A percentile compares a stretch with the other conserved stretches of the same genome.
These are phyloP conservation scores for Anthoceros angustus DNA, from an alignment of 225 moss, liverwort and hornwort species.

Conservation along the genomic window DNA sequence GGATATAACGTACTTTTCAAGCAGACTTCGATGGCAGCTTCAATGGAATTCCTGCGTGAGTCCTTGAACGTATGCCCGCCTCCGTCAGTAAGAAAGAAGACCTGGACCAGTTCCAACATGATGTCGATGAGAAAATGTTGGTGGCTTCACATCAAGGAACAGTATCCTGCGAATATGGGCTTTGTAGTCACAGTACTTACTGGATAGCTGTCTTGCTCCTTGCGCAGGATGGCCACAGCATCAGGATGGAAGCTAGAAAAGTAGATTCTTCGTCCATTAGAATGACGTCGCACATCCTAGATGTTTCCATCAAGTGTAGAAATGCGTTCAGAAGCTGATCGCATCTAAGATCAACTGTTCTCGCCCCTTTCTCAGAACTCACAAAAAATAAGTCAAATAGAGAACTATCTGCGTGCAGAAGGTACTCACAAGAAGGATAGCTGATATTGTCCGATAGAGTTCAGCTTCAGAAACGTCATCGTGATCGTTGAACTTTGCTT, in stretches of 20 bases:
- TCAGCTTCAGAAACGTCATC: constrained; percentile 27
- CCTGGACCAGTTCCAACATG: constrained; percentile 15
- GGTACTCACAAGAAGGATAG: constrained; percentile 28
- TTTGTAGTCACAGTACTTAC: constrained; percentile 12
- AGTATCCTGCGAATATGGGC: not conserved
- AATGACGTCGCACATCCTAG: constrained; percentile 35
- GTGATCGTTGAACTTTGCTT: constrained; percentile 55
- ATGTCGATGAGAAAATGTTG: not conserved
- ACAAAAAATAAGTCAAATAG: no score
- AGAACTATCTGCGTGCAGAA: not conserved
- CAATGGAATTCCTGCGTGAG: constrained; percentile 52
- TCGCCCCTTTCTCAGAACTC: no score
- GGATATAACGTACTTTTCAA: constrained; percentile 21
- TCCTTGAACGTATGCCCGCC: constrained; percentile 20
- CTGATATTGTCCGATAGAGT: constrained; percentile 36
- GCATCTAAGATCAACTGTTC: not conserved
- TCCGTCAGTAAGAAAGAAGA: constrained; percentile 52
- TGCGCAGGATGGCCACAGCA: constrained; percentile 42
- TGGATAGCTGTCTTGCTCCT: constrained; percentile 31
- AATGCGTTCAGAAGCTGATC: not conserved
- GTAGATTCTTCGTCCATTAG: constrained; percentile 40
- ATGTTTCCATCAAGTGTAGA: constrained; percentile 12
- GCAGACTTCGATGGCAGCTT: constrained; percentile 55
- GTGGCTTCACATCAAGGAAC: not conserved
- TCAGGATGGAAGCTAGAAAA: constrained; percentile 78